Evolutionary conservation across 2,329 filamentous ascomycete species (phyloP).

Genomic region (Rutstroemia sp.): DNA sequence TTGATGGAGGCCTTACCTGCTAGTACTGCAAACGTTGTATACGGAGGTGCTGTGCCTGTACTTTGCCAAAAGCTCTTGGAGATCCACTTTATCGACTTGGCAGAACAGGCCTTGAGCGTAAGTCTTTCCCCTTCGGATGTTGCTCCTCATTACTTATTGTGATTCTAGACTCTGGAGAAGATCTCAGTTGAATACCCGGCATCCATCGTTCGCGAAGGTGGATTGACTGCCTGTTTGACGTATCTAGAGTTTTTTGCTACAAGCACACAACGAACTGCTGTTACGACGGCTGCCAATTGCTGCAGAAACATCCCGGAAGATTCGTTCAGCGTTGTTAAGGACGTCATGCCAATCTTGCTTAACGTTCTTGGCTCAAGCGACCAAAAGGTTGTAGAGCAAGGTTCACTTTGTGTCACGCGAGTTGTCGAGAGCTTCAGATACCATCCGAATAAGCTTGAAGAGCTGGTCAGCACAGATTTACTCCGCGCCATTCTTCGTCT

Average conservation of each 20-base stretch:
- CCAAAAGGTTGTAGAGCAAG: constrained; percentile 94
- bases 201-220: constrained; percentile 91
- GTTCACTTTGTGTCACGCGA: constrained; percentile 86
- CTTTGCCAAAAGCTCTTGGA: constrained; percentile 92
- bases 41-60: constrained; percentile 91
- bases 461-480: constrained; percentile 82
- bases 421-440: constrained; percentile 97
- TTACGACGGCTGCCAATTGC: constrained; percentile 96
- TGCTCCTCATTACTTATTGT: constrained; percentile 8
- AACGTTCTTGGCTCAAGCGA: constrained; percentile 88
- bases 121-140: constrained; percentile 25
- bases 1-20: constrained; percentile 94
- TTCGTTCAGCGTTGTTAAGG: constrained; percentile 81
- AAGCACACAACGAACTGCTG: constrained; percentile 90
- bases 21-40: constrained; percentile 91
- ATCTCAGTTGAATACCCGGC: constrained; percentile 94
- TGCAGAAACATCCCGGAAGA: constrained; percentile 95
- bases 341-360: constrained; percentile 93
- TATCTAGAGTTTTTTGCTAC: constrained; percentile 98
- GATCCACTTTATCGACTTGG: constrained; percentile 94
- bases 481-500: constrained; percentile 79
- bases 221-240: constrained; percentile 88
- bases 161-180: constrained; percentile 72
- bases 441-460: constrained; percentile 79
- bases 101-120: constrained; percentile 87